These are phyloP conservation scores for Ligustrum vulgare DNA, from an alignment of 257 asterid species.

Conservation along the genomic window DNA sequence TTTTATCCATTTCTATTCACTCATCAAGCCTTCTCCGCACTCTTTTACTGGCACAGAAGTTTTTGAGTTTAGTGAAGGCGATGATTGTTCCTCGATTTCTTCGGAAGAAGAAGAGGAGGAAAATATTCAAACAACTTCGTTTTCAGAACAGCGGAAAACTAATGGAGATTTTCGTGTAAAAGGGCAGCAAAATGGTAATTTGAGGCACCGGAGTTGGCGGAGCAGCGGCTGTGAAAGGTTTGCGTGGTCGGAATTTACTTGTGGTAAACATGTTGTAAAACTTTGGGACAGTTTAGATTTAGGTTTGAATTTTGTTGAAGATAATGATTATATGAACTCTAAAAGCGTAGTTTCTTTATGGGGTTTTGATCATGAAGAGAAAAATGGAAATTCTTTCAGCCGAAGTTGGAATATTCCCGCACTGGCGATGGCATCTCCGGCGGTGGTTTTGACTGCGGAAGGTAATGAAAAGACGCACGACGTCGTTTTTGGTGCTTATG, in stretches of 20 bases:
- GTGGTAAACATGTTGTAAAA: slow-evolving; percentile 72
- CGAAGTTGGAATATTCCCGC: slow-evolving; percentile 27
- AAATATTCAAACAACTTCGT: slow-evolving; percentile 35
- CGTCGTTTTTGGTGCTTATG: slow-evolving; percentile 60
- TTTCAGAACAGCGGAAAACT: slow-evolving; percentile 11
- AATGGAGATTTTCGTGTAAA: slow-evolving; percentile 48
- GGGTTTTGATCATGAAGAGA: slow-evolving; percentile 37
- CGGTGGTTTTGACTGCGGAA: slow-evolving; percentile 55
- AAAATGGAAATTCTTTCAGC: slow-evolving; percentile 18
- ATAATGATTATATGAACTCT: slow-evolving; percentile 27
- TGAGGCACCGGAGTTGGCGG: slow-evolving; percentile 39
- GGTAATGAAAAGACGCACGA: slow-evolving; percentile 35
- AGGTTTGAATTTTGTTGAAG: slow-evolving; percentile 64
- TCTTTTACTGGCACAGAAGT: slow-evolving; percentile 43
- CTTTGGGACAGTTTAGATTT: slow-evolving; percentile 83
- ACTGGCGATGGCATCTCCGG: slow-evolving; percentile 20
- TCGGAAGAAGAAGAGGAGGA: slow-evolving; percentile 35
- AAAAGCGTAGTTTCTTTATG: slow-evolving; percentile 59
- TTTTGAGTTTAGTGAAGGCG: slow-evolving; percentile 54
- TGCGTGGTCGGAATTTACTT: slow-evolving; percentile 46
- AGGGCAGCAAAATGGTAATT: slow-evolving; percentile 41
- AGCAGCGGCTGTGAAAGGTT: slow-evolving; percentile 25
- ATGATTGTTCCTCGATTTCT: slow-evolving; percentile 41
- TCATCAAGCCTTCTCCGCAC: slow-evolving; percentile 42
- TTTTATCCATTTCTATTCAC: slow-evolving; percentile 44